phyloP scores from a whole-genome alignment of 2,329 filamentous ascomycete genomes.

The Paecilomyces sp. region DNA sequence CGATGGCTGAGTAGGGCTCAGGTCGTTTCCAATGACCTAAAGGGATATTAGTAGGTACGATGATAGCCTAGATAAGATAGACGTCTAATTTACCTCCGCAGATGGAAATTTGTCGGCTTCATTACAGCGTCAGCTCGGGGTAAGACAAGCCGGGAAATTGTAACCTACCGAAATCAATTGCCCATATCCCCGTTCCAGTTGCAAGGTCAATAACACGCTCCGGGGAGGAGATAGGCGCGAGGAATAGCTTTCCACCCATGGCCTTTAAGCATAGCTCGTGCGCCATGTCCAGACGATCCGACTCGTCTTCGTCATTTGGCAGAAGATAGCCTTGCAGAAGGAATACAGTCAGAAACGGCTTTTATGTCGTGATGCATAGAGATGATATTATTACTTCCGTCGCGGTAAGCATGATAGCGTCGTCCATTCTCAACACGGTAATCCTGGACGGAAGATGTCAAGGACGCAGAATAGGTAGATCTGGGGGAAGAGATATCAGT shows the following conservation, averaged over 20 bases:
- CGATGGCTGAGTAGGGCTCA: neutral
- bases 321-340: neutral
- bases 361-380: neutral
- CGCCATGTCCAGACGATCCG: neutral
- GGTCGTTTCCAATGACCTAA: neutral
- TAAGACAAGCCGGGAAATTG: neutral
- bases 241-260: constrained; percentile 7
- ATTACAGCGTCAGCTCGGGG: constrained; percentile 6
- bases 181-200: constrained; percentile 28
- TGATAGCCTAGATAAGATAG: neutral
- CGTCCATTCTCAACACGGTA: neutral
- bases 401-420: neutral
- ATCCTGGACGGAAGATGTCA: neutral
- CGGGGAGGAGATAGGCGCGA: constrained; percentile 9
- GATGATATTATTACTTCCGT: neutral
- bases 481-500: neutral
- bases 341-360: neutral
- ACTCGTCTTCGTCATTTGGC: neutral
- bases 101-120: neutral
- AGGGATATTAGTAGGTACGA: neutral
- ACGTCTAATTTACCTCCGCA: neutral
- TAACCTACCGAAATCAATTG: constrained; percentile 27
- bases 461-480: neutral
- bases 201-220: constrained; percentile 12
- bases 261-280: neutral